Evolutionary conservation across 192 early-diverging fungal genomes (phyloP), one percentile per base, ranked within the genome.

Genomic region (Backusella australiensis): DNA sequence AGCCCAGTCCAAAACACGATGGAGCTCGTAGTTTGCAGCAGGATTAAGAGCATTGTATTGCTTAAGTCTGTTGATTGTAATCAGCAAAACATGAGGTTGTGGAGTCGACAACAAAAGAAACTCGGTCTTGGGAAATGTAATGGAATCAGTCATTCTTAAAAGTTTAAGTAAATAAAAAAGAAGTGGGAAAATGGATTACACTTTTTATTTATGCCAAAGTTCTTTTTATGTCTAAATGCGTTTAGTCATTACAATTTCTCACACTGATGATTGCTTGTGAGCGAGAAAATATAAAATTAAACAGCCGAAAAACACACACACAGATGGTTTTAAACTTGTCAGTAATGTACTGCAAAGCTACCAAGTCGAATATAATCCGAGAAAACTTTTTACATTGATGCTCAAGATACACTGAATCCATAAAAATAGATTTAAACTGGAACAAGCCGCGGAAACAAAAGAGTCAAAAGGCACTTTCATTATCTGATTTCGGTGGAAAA

Each of bases 401-500:
- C 72, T 72, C 44, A 53, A 42, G 32, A 32, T 32, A 32, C 8
- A 9, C 26, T 5, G 15, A 14, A 12, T 29, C 14, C 26, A 32
- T 38, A 38, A 38, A 38, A 38, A 38, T 38, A 11, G 11, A 38
- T 11, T 11, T 38, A 32, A 29, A 32, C 34, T 17, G n/a, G n/a
- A 52, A 52, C 49, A 7, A 52, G 19, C 21, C 19, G 86, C 38
- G 9, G 11, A 38, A 38, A 32, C 32, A 32, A 38, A 38, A 11
- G 38, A 8, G 38, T 32, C 32, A 32, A 32, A 32, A 9, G 11
- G 38, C 38, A 39, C 38, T 12, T 39, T 39, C 38, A 11, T 39
- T 2, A 39, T 39, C 9, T 39, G 38, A 39, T 39, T 39, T 39
- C 11, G 8, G 90, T 1, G 93, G 91, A 56, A 94, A 78, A 68